These are phyloP conservation scores for Fusarium temperatum DNA, from an alignment of 2,329 filamentous ascomycete genomes.

Conservation along the genomic window DNA sequence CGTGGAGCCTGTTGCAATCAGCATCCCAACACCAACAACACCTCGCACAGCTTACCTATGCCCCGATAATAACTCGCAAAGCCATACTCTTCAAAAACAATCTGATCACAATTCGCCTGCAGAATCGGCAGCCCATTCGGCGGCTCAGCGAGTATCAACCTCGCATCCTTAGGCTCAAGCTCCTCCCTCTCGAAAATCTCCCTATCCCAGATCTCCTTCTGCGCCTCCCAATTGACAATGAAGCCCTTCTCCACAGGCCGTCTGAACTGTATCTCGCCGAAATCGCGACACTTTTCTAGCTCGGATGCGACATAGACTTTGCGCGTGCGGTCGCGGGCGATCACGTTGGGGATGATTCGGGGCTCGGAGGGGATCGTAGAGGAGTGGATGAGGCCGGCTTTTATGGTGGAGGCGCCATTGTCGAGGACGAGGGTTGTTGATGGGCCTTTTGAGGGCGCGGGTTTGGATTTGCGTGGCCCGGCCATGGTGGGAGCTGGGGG, in stretches of 20 bases:
- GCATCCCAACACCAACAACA: background rate
- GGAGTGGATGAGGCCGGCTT: slow-evolving; percentile 78
- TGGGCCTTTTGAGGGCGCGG: slow-evolving; percentile 61
- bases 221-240: slow-evolving; percentile 94
- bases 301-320: slow-evolving; percentile 84
- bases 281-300: slow-evolving; percentile 82
- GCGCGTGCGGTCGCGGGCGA: slow-evolving; percentile 82
- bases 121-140: slow-evolving; percentile 83
- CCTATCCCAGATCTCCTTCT: slow-evolving; percentile 95
- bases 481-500: slow-evolving; percentile 48
- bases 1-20: slow-evolving; percentile 63
- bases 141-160: slow-evolving; percentile 84
- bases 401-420: slow-evolving; percentile 91
- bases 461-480: slow-evolving; percentile 62
- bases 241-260: slow-evolving; percentile 94
- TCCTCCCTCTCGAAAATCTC: slow-evolving; percentile 80
- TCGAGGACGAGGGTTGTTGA: slow-evolving; percentile 84
- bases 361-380: slow-evolving; percentile 63
- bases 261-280: slow-evolving; percentile 86
- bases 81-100: slow-evolving; percentile 96
- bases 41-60: slow-evolving; percentile 61
- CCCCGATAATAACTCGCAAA: slow-evolving; percentile 87
- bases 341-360: slow-evolving; percentile 83
- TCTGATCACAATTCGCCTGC: slow-evolving; percentile 92
- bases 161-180: slow-evolving; percentile 77